Percentiles rank a stretch among this genome's conserved stretches.
These are phyloP conservation scores for Vitis rotundifolia DNA, from an alignment of 164 flowering plant species.

Conservation along the genomic window DNA sequence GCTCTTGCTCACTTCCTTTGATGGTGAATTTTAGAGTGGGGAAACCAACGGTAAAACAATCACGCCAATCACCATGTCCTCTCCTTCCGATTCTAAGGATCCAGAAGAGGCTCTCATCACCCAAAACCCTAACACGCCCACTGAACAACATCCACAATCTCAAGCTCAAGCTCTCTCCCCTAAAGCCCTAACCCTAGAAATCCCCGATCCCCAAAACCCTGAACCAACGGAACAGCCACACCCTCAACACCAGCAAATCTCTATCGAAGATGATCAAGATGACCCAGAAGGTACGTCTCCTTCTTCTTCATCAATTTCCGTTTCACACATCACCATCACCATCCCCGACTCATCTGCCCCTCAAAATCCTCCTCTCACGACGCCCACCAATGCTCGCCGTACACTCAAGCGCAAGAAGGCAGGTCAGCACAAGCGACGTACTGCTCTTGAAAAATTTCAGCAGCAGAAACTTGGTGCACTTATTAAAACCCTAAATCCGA, in stretches of 20 bases:
- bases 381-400: slow-evolving; percentile 25
- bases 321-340: slow-evolving; percentile 7
- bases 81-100: too few relatives aligned
- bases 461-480: slow-evolving; percentile 35
- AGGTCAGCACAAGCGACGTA: slow-evolving; percentile 11
- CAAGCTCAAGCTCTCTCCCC: slow-evolving; percentile 2
- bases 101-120: slow-evolving; percentile 1
- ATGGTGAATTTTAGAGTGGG: too few relatives aligned
- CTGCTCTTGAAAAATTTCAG: slow-evolving; percentile 31
- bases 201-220: slow-evolving; percentile 5
- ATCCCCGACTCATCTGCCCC: background rate
- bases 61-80: too few relatives aligned
- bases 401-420: slow-evolving; percentile 36
- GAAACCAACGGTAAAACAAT: background rate
- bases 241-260: background rate
- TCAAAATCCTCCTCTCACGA: slow-evolving; percentile 13
- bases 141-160: background rate
- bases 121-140: slow-evolving; percentile 3
- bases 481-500: slow-evolving; percentile 35
- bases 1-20: too few relatives aligned
- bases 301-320: slow-evolving; percentile 18
- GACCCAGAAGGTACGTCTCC: slow-evolving; percentile 25
- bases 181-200: slow-evolving; percentile 32
- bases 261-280: background rate
- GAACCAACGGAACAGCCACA: background rate